Evolutionary conservation across 2,329 filamentous ascomycete genomes (phyloP), one percentile per base, ranked within the genome.

Genomic region (Arthrobotrys pseudoclavata): DNA sequence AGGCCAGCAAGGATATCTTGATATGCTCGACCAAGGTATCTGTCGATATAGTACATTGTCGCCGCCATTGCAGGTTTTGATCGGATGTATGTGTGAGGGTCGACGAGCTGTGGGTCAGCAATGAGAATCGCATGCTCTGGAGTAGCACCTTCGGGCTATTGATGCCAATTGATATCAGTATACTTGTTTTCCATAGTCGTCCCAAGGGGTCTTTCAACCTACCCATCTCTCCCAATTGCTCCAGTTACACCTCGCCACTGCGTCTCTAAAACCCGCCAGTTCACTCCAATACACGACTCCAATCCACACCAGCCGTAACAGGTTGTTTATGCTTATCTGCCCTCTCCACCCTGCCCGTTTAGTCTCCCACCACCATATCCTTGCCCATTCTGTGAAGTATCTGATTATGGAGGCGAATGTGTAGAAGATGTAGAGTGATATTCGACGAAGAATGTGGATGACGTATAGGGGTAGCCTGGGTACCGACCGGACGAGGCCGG

Each of bases 211-310:
- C n/a, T 13, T 69, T 22, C 31, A 15, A 81, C 88, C 82, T 86
- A 97, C 94, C 94, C 96, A 99, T 84, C 89, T 87, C 86, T 99
- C 96, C 96, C 96, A 99, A 47, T 88, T 88, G 40, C 89, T 87
- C 96, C 96, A 99, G 68, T 88, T 85, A 84, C 96, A 99, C 63
- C 85, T 87, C 69, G 88, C 86, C 15, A 97, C 88, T 76, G 88
- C 90, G 79, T 88, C 88, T 66, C 88, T 86, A 83, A 96, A 98
- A 40, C 91, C 87, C 84, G 88, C 91, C 75, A 92, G 87, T 85
- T 99, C 96, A 0, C 95, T 94, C 89, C 92, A 96, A 80, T 96
- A 89, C 79, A 99, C 82, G 20, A 92, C 87, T 22, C 92, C 83
- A 47, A 94, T 81, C 95, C 96, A 99, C 53, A 94, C 75, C 12